A percentile compares a stretch with the other conserved stretches of the same genome.
These are phyloP conservation scores for Pluteus cervinus DNA, from an alignment of 768 basidiomycete species.

Conservation along the genomic window DNA sequence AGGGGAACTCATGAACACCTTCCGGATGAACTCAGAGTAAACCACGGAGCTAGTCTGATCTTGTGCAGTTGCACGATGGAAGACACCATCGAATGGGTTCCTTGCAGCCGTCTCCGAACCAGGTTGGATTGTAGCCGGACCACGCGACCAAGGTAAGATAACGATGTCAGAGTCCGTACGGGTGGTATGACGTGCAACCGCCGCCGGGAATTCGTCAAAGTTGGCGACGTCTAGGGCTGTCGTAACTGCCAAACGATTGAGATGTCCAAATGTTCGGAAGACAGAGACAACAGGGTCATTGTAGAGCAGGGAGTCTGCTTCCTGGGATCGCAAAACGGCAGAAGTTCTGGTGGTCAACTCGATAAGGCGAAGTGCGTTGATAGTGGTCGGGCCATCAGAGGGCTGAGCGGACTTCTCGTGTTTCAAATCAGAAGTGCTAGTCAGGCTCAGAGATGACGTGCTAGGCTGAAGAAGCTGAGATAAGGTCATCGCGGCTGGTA, in stretches of 20 bases:
- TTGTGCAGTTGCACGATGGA: slow-evolving; percentile 44
- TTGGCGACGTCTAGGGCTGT: slow-evolving; percentile 71
- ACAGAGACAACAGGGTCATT: slow-evolving; percentile 70
- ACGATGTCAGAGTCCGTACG: slow-evolving; percentile 64
- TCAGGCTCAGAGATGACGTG: slow-evolving; percentile 5
- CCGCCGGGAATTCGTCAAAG: slow-evolving; percentile 64
- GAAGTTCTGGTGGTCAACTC: slow-evolving; percentile 88
- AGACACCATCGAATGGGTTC: slow-evolving; percentile 78
- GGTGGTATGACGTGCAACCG: slow-evolving; percentile 55
- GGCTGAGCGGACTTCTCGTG: slow-evolving; percentile 15
- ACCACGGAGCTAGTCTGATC: slow-evolving; percentile 49
- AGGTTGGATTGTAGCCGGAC: slow-evolving; percentile 24
- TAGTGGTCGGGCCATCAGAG: slow-evolving; percentile 16
- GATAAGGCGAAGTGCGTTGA: slow-evolving; percentile 83
- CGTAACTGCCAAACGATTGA: slow-evolving; percentile 61
- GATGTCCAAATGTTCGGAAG: slow-evolving; percentile 71
- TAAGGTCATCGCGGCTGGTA: slow-evolving; percentile 79
- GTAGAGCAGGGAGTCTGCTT: slow-evolving; percentile 60
- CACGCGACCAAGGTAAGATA: slow-evolving; percentile 78
- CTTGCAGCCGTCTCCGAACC: slow-evolving; percentile 18
- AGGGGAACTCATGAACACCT: slow-evolving; percentile 66
- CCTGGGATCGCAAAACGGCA: slow-evolving; percentile 77
- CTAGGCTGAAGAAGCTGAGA: slow-evolving; percentile 59
- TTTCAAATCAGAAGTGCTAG: slow-evolving; percentile 23
- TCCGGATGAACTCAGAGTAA: slow-evolving; percentile 82